Conservation (phyloP, 108 stramenopile species). For the Epipyxis sp. region DNA sequence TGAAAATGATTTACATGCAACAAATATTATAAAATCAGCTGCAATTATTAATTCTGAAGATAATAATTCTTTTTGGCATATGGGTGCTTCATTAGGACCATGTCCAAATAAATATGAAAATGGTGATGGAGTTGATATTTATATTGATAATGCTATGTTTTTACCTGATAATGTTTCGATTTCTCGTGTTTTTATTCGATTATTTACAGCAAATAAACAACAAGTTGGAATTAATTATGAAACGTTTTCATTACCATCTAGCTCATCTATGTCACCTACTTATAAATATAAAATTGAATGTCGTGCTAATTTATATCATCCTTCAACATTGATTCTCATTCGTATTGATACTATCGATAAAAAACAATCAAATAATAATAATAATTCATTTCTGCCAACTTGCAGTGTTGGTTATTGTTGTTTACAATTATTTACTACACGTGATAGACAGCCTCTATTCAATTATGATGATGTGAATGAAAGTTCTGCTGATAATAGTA, state of each 20-base stretch:
- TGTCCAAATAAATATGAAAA: constrained; percentile 1
- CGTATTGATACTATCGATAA: constrained; percentile 23
- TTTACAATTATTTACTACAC: constrained; percentile 12
- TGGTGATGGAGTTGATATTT: constrained; percentile 31
- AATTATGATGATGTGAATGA: too few relatives aligned
- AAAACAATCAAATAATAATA: too few relatives aligned
- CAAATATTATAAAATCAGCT: neutral
- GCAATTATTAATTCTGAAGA: too few relatives aligned
- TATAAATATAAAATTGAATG: neutral
- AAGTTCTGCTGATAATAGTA: neutral
- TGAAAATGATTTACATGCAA: neutral
- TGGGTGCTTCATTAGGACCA: constrained; percentile 1
- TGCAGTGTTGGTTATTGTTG: neutral
- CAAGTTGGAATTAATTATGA: constrained; percentile 8
- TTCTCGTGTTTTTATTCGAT: neutral
- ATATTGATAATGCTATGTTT: constrained; percentile 13
- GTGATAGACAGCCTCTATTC: constrained; percentile 11
- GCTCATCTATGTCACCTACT: neutral
- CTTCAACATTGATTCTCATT: neutral
- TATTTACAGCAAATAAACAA: neutral
- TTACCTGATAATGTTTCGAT: constrained; percentile 12
- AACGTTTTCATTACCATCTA: neutral
- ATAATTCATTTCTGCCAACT: neutral
- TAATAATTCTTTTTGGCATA: constrained; percentile 6
- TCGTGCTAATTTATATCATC: neutral